Base-by-base conservation (phyloP, 2,329 filamentous ascomycete species). In the Verticillium nonalfalfae region DNA sequence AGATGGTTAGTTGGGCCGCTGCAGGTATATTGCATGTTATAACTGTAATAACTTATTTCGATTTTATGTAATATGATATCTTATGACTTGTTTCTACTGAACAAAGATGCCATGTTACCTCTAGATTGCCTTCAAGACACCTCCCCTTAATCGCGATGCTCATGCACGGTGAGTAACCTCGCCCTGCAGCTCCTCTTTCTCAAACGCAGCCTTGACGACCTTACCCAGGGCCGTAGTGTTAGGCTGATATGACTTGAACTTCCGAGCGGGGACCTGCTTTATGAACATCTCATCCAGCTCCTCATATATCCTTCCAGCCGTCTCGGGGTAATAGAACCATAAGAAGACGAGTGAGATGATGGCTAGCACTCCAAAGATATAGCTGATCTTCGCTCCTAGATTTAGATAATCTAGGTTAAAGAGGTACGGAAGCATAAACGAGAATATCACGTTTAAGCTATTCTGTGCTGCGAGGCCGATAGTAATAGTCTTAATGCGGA, bases 401-500 rank as follows among this genome's bases (percentile, higher is more conserved):
- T 77, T 73, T 7, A 62, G 60, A 60, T 66, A 59, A 26, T 68
- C 66, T 1, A 64, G 66, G 50, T 68, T 68, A 61, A 68, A 66
- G 11, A 68, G 60, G 58, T 66, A 64, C 0, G 66, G 74, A 14
- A 66, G 35, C 15, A 64, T 39, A 15, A 39, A 64, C 52, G 52
- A 59, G 59, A 60, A 64, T 61, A 66, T 64, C 38, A 63, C 60
- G 4, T 58, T 63, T 18, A 69, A 52, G 11, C 59, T 60, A 62
- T 73, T 72, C 63, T 75, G 72, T 13, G 71, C 59, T 0, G 73
- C 71, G 26, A 74, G 62, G 15, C 74, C 74, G 58, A 76, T 73
- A 6, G 73, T 72, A 33, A 77, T 70, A n/a, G 77, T 79, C 63
- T 76, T 75, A 61, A 75, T 73, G 1, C 75, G 69, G 6, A 78